Evolutionary conservation across 2,329 filamentous ascomycete species (phyloP), one percentile per base, ranked within the genome.

Genomic region (Fusarium cicatricum): DNA sequence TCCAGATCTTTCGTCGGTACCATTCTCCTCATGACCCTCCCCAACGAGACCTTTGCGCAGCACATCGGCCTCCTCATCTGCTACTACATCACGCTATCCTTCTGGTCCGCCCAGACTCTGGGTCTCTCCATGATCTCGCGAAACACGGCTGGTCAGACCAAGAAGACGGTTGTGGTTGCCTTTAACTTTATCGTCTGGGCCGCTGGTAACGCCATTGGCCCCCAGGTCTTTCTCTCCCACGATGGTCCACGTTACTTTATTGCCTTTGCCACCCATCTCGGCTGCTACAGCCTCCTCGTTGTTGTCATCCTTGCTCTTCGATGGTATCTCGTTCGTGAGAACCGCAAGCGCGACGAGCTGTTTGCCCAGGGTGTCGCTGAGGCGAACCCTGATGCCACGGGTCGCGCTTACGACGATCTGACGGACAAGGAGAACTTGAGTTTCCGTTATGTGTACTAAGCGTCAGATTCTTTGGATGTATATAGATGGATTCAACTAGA

Each of bases 21-120:
- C 2, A 86, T 90, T 47, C 82, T 90, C 34, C 82, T 91, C 49
- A 88, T 92, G 82, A 88, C 85, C 0, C 81, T 92, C 8, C 72
- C 82, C 17, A 87, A 88, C 62, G 78, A 80, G 7, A 83, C 78
- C 37, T 78, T 79, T 31, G 72, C 81, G 9, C 86, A 85, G 32
- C 82, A 88, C 72, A 80, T 87, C 33, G 89, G 89, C 14, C 80
- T 92, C 2, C 76, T 92, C 15, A 84, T 91, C 67, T 83, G 81
- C 70, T 92, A 92, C 78, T 92, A 91, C 75, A 87, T 91, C 62
- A 87, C 86, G 0, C 80, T 91, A 17, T 90, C 87, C 12, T 92
- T 92, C 81, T 91, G 89, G 89, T 86, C 88, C 0, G 88, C 88
- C 0, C 84, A 89, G 67, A 89, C 86, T 3, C 77, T 90, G 12